Conservation (phyloP, 2,329 filamentous ascomycete genomes). For the Balansia obtecta region DNA sequence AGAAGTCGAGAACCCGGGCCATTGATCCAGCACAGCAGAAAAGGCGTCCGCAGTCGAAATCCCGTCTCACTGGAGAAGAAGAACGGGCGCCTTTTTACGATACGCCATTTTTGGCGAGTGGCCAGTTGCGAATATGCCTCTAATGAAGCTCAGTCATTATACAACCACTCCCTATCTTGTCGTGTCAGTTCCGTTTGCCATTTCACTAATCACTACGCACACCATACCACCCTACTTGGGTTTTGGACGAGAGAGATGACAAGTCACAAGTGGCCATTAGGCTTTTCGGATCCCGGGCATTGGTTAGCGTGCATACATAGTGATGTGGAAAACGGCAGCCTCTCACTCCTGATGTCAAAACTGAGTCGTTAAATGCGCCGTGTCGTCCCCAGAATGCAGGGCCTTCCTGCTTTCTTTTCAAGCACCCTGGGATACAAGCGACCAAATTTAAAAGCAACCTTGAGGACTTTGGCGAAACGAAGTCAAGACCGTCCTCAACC, state of each 20-base stretch:
- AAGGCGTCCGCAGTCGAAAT: slow-evolving; percentile 2
- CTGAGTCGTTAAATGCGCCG: background rate
- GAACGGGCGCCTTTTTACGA: background rate
- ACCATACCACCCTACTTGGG: background rate
- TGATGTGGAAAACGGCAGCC: background rate
- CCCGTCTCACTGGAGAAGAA: background rate
- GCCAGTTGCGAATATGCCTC: background rate
- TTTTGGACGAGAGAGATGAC: background rate
- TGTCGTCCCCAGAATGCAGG: background rate
- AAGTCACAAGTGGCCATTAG: background rate
- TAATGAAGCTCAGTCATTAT: background rate
- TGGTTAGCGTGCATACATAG: background rate
- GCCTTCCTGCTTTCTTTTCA: background rate
- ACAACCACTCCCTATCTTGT: background rate
- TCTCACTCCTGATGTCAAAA: background rate
- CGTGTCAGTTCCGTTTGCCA: background rate
- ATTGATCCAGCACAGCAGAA: background rate
- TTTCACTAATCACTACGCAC: too few species aligned
- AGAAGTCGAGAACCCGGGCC: too few species aligned
- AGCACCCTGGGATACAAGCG: background rate
- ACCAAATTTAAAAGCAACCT: background rate
- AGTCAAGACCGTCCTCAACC: background rate
- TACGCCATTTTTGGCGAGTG: background rate
- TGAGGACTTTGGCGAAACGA: background rate
- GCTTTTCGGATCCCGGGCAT: background rate